These are phyloP conservation scores for Wolfiporia cocos DNA, from an alignment of 1,284 basidiomycete genomes.

Conservation along the genomic window DNA sequence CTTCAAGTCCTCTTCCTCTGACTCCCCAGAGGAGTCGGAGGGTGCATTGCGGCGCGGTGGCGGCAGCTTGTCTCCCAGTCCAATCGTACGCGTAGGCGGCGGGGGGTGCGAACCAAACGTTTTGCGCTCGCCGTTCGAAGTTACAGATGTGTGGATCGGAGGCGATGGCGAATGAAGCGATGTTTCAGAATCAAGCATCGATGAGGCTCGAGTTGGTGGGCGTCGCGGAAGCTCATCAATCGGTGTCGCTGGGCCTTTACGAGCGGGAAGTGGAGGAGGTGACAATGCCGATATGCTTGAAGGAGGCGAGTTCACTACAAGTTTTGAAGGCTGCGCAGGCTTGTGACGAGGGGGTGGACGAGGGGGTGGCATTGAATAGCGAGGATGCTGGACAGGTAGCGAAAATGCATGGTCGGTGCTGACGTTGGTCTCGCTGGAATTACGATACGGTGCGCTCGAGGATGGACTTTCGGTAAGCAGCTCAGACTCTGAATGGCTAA, in stretches of 20 bases:
- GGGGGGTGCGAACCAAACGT: constrained; percentile 45
- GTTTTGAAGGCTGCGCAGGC: constrained; percentile 4
- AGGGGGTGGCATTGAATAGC: constrained; percentile 17
- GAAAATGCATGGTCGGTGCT: constrained; percentile 8
- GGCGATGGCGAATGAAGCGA: constrained; percentile 1
- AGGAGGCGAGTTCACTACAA: constrained; percentile 9
- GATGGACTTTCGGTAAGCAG: background rate
- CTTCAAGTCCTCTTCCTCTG: constrained; percentile 27
- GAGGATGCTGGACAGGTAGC: constrained; percentile 11
- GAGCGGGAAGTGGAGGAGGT: constrained; percentile 27
- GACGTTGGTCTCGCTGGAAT: constrained; percentile 16
- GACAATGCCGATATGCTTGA: constrained; percentile 11
- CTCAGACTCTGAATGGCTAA: constrained; percentile 9
- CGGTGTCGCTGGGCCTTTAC: constrained; percentile 14
- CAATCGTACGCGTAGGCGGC: constrained; percentile 69
- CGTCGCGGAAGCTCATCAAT: constrained; percentile 15
- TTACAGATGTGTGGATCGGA: constrained; percentile 4
- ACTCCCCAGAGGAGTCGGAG: constrained; percentile 46
- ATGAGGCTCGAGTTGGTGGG: constrained; percentile 11
- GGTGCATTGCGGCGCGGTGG: constrained; percentile 42
- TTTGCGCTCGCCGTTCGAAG: constrained; percentile 36
- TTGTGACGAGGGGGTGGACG: constrained; percentile 25
- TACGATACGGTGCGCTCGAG: constrained; percentile 11
- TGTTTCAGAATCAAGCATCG: constrained; percentile 12
- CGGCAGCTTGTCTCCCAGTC: constrained; percentile 60